Base-by-base conservation (phyloP, 2,329 filamentous ascomycete genomes). In the Metarhizium brunneum region DNA sequence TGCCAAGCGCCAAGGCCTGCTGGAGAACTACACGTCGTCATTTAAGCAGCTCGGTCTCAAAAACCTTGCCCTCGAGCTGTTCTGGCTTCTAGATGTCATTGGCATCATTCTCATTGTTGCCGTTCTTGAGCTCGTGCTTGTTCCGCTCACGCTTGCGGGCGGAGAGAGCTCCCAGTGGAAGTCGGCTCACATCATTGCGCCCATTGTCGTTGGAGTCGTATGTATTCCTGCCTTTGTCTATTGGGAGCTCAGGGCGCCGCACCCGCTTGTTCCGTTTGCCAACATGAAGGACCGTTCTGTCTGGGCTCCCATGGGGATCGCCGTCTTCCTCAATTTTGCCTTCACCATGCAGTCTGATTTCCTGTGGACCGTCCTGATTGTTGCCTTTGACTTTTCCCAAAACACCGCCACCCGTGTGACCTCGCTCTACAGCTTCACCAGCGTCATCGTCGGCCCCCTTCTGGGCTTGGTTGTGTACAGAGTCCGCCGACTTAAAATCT, bases 91-190 rank as follows among this genome's bases (percentile, higher is more conserved):
- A 51, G 84, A 87, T 60, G 71, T 78, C 4, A 50, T 81, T 16
- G 83, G 84, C 6, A 72, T 85, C 30, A 54, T 84, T 11, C 68
- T 85, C 1, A 69, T 86, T 59, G 73, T 77, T n/a, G 71, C 69
- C 0, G 83, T 81, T 0, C 75, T 85, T 35, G 73, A 77, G 0
- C 66, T 86, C 16, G 81, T 88, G 60, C 70, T 88, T 14, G 73
- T 89, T 1, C 83, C 86, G 0, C 81, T 88, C 64, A 85, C 77
- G 16, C 71, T 88, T 16, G 75, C 78, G 50, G 60, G 67, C 6
- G 62, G 65, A 52, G 71, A 76, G 14, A 68, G 70, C 47, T 63
- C 73, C 48, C 72, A 73, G 5, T 83, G 78, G 78, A 66, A 68
- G 40, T 76, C 76, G 13, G 69, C 72, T 47, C 68, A 75, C 50